A percentile compares a stretch with the other conserved stretches of the same genome.
These are phyloP conservation scores for Solanum bulbocastanum DNA, from an alignment of 257 asterid genomes.

Conservation along the genomic window DNA sequence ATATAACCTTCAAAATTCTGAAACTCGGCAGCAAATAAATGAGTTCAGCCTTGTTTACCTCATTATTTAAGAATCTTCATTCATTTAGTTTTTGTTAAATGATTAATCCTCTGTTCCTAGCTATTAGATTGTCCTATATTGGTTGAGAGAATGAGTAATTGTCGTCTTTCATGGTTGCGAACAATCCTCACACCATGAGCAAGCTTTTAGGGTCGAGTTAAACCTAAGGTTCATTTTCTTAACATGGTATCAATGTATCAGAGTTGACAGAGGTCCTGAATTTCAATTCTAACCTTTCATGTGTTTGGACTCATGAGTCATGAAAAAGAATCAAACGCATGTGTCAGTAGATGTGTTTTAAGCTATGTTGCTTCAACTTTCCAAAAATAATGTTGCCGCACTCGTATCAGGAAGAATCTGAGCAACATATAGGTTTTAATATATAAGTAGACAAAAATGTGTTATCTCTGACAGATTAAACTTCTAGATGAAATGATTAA, in stretches of 20 bases:
- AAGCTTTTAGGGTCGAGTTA: neutral
- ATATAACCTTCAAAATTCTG: neutral
- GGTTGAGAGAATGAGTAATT: neutral
- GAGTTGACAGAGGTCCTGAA: neutral
- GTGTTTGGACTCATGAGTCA: neutral
- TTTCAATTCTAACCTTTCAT: neutral
- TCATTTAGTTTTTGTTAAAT: neutral
- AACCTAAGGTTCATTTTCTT: neutral
- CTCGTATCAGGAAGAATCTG: neutral
- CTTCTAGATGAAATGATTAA: neutral
- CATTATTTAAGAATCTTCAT: neutral
- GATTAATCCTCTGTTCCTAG: neutral
- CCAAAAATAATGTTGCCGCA: neutral
- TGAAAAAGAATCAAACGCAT: neutral
- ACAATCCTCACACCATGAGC: neutral
- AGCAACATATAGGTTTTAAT: neutral
- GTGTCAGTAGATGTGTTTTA: neutral
- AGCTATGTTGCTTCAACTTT: neutral
- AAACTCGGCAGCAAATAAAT: neutral
- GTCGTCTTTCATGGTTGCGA: neutral
- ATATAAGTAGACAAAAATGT: neutral
- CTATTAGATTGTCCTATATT: neutral
- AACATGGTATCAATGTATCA: neutral
- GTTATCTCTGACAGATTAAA: neutral
- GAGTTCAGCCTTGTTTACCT: neutral